Base-by-base conservation (phyloP, 768 basidiomycete species). In the Naganishia kalamii region DNA sequence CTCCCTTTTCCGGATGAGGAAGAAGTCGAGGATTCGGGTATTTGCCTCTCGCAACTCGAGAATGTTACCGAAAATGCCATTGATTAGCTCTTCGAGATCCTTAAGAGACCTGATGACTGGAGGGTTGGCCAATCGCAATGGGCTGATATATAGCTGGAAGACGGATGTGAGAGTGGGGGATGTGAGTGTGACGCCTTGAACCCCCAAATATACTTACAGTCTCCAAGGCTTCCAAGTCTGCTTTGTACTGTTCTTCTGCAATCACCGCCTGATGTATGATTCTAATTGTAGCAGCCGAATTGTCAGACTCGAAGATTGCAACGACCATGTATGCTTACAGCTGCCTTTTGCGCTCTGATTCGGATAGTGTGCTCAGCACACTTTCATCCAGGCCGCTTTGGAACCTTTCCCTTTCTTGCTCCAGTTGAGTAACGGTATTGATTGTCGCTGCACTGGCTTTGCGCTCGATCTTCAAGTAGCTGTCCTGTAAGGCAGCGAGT, bases 11-110 rank as follows among this genome's bases (percentile, higher is more conserved):
- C 92, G 85, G 44, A 91, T 87, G 70, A 87, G 85, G 79, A 97
- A 84, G 3, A 88, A 84, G 71, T 93, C 90, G 17, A 97, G 82
- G n/a, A 96, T 81, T 12, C 86, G 83, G 32, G 85, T 83, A 71
- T 88, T 90, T 72, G 88, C 87, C 74, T 89, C 88, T 19, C 89
- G 84, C n/a, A 98, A 88, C 75, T 96, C 91, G 71, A 94, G 83
- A 21, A 91, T 94, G 72, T 86, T 85, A 60, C 89, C 87, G 88
- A 98, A 97, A 71, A 98, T 85, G 73, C 93, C 90, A 75, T 90
- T 87, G 83, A 92, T 93, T 62, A 98, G 83, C 77, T 93, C 90
- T 80, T 96, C 93, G 81, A 96, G 77, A 7, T 71, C 69, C 33
- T 84, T 81, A 27, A 82, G 72, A 4, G 81, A 78, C 4, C 82